Evolutionary conservation across 352 stramenopile genomes (phyloP), one percentile per base, ranked within the genome.

Genomic region (Aphanomyces euteiches): DNA sequence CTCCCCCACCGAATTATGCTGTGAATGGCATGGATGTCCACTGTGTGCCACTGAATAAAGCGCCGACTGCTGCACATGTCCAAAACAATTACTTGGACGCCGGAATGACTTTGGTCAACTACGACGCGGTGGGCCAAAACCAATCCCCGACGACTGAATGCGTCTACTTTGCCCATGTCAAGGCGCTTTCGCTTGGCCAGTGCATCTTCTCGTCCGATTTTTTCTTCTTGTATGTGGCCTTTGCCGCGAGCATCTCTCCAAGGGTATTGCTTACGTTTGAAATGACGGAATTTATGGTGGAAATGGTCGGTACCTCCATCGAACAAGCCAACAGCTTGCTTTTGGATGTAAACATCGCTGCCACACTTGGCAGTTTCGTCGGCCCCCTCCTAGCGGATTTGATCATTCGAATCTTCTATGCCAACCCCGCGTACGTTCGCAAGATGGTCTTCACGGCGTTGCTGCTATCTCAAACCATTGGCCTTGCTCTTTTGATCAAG

Each of bases 131-230:
- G 10, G 28, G 28, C 28, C 36, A 54, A 6, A 13, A 5, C 13
- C 40, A 37, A n/a, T 6, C 43, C 15, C 34, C 59, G 8, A 50
- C 47, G 12, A 70, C 64, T 5, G 64, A 70, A 1, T 15, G 43
- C 6, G 38, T 63, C 43, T 70, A 70, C 47, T 56, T 61, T 36
- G 3, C 59, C 21, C 64, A 70, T 63, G 64, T 70, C 13, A 69
- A 58, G 8, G 47, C 56, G 3, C n/a, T 73, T 5, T 58, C n/a
- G 2, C 21, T 73, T 3, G 5, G 39, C 3, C 48, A 67, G 40
- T 73, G 67, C 45, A 73, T 73, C 34, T 39, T 73, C 28, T 73
- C 67, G 19, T 58, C 59, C 17, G 67, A 73, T 53, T 73, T 73
- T 40, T 5, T 73, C 3, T 73, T n/a, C 36, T 15, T 73, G 4